Base-by-base conservation (phyloP, 2,329 filamentous ascomycete genomes). In the Cladosporium sphaerospermum region DNA sequence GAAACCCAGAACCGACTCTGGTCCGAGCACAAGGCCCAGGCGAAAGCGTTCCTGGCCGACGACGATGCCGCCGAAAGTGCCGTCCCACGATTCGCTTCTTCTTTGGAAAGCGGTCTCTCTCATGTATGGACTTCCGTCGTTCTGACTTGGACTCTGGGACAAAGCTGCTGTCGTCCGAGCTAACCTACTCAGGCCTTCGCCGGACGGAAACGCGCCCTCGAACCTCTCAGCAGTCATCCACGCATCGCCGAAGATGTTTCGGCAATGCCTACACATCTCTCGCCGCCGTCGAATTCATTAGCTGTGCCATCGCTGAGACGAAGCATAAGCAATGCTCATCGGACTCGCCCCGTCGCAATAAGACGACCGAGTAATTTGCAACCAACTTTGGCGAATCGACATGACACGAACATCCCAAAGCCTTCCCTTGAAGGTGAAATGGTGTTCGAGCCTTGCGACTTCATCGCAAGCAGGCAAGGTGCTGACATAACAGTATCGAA, bases 1-100 rank as follows among this genome's bases (percentile, higher is more conserved):
- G 60, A 67, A 34, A 58, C 70, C 53, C 66, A 65, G 53, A 64
- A 69, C 42, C 54, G 59, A n/a, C 64, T 64, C 45, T 72, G 69
- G 70, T 55, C 57, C 19, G 61, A 66, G 44, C 59, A 57, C 34
- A 58, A 55, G 52, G 23, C 23, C 23, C 23, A 28, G 23, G 23
- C 23, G 23, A 28, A 28, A 28, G 36, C 56, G n/a, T 46, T 45
- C 18, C 40, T 53, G 16, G 19, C 45, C 36, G 42, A 49, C 53
- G 56, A 55, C 56, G 37, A 31, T 33, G 32, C 52, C 14, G 49
- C 52, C 52, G 14, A 31, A 45, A 44, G n/a, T 8, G n/a, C 23
- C 23, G 23, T 28, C 23, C 23, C 23, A 28, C 23, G 7, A 28
- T 28, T 28, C 23, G 23, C 23, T 28, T 28, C 23, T 28, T 28